Base-by-base conservation (phyloP, 495 filamentous ascomycete genomes). In the Trichoderma orchidacearum region DNA sequence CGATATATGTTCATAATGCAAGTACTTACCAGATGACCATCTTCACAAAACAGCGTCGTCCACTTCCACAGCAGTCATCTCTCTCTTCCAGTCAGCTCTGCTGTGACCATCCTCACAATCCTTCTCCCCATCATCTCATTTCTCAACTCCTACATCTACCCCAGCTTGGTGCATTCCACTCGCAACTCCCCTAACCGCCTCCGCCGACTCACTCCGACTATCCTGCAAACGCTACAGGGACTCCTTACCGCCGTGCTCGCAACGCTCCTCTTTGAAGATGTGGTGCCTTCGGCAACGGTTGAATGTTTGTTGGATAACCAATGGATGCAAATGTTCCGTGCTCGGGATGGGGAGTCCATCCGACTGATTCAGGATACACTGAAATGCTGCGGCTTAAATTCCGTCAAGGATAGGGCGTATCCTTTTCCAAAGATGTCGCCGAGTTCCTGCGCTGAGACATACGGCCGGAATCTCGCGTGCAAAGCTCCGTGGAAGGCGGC, bases 311-410 rank as follows among this genome's bases (percentile, higher is more conserved):
- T 88, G 5, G 65, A 82, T 6, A 58, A 68, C 25, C 64, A 65
- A 23, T 89, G 85, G 85, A 62, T 68, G 41, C 25, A 36, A 2
- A 61, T 83, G 54, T 87, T 74, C 58, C 59, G 58, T 0, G 31
- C 54, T 0, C 77, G 82, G 59, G 64, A 85, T 54, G 71, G 57
- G 0, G 63, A 69, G 17, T 64, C 70, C 9, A 81, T 89, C 55
- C 67, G 77, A 51, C 51, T 65, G 8, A 85, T 89, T 58, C 84
- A 89, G 56, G 81, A 87, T 64, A 60, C 68, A 0, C 74, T 87
- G 35, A 61, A 74, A 8, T 89, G 85, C 66, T 89, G 85, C 58
- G 85, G 85, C 2, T 69, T 85, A 12, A 69, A 70, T 28, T 76
- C 71, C 21, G 61, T 75, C 4, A 69, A 63, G 53, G 83, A 89